A percentile compares a stretch with the other conserved stretches of the same genome.
Conservation (phyloP, 441 rosid species). For the Mallotus repandus region DNA sequence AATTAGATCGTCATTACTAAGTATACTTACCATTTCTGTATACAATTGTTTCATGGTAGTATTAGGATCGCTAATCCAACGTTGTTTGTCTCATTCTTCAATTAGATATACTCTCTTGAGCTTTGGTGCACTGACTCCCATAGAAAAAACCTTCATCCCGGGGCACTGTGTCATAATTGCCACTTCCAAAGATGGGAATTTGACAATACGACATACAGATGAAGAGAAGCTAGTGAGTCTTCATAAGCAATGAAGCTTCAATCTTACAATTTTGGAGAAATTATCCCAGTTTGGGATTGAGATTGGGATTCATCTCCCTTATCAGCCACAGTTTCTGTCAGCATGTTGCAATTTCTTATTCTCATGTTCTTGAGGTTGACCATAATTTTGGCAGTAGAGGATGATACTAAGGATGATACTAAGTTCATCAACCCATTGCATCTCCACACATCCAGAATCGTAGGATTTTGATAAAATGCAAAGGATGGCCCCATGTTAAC, state of each 20-base stretch:
- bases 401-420: too few relatives aligned
- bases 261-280: slow-evolving; percentile 14
- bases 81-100: neutral
- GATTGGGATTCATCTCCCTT: neutral
- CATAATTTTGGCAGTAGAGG: slow-evolving; percentile 12
- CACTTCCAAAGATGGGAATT: slow-evolving; percentile 18
- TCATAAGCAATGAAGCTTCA: slow-evolving; percentile 8
- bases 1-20: neutral
- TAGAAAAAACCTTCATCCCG: slow-evolving; percentile 22
- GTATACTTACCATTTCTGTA: neutral
- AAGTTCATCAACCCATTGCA: slow-evolving; percentile 3
- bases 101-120: neutral
- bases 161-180: slow-evolving; percentile 22
- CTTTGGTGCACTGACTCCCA: neutral
- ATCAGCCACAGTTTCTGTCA: neutral
- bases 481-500: slow-evolving; percentile 3
- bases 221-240: slow-evolving; percentile 25
- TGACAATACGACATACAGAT: neutral
- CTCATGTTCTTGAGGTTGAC: slow-evolving; percentile 61
- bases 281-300: neutral
- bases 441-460: neutral
- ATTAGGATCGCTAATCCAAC: slow-evolving; percentile 5
- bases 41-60: slow-evolving; percentile 3
- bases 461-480: neutral
- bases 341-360: slow-evolving; percentile 54